Conservation (phyloP, 768 basidiomycete species). For the Phaffia tasmanica region DNA sequence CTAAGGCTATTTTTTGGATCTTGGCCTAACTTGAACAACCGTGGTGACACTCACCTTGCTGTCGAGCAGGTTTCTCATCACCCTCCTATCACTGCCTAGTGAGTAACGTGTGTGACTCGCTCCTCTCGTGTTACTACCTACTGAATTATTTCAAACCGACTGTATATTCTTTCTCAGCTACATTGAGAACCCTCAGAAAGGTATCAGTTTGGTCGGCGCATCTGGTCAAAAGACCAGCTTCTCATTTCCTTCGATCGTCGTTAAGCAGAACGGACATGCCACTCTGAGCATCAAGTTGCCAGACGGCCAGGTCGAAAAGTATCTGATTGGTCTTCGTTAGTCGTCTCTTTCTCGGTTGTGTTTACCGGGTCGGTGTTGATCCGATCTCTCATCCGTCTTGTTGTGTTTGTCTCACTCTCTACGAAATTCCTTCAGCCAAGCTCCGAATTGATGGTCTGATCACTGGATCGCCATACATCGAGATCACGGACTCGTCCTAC, state of each 20-base stretch:
- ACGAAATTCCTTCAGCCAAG: conserved; percentile 41
- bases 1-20: conserved; percentile 69
- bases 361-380: no score
- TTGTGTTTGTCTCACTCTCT: background rate
- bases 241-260: conserved; percentile 52
- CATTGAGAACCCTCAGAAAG: conserved; percentile 69
- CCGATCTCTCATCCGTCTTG: no score
- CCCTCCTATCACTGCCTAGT: conserved; percentile 42
- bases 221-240: conserved; percentile 83
- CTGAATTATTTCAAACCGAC: conserved; percentile 37
- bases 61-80: conserved; percentile 91
- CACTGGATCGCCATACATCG: conserved; percentile 44
- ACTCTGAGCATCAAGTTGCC: conserved; percentile 58
- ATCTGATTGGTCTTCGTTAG: conserved; percentile 72
- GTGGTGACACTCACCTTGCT: conserved; percentile 68
- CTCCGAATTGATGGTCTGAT: conserved; percentile 73
- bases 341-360: background rate
- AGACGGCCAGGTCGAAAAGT: conserved; percentile 53
- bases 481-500: conserved; percentile 68
- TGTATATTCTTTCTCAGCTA: conserved; percentile 50
- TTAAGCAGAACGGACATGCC: conserved; percentile 93
- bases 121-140: background rate
- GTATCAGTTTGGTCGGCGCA: conserved; percentile 68
- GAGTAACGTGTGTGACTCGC: conserved; percentile 6
- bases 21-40: conserved; percentile 64